Evolutionary conservation across 768 basidiomycete species (phyloP).

Genomic region (Lepiota venenata): DNA sequence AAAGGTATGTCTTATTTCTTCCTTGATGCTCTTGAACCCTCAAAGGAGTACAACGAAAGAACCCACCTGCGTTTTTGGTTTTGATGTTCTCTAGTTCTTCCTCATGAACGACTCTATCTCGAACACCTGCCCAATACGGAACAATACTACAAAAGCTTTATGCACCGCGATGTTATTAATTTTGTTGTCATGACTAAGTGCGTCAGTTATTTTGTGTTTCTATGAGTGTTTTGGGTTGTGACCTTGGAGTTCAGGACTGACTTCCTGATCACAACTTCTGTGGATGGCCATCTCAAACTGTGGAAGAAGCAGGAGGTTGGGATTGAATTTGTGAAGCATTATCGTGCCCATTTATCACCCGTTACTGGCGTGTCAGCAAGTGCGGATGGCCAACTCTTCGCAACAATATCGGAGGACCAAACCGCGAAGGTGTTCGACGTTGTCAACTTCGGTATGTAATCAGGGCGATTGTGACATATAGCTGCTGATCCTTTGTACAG

Average conservation of each 20-base stretch:
- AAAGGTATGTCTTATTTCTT: constrained; percentile 54
- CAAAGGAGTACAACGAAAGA: constrained; percentile 29
- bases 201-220: constrained; percentile 17
- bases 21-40: constrained; percentile 17
- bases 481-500: constrained; percentile 34
- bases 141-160: constrained; percentile 96
- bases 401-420: constrained; percentile 88
- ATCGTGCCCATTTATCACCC: constrained; percentile 84
- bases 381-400: constrained; percentile 89
- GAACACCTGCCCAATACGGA: constrained; percentile 90
- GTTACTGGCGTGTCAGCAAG: constrained; percentile 82
- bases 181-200: constrained; percentile 88
- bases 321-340: constrained; percentile 98
- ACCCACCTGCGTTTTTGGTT: constrained; percentile 15
- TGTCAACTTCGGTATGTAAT: constrained; percentile 85
- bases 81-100: constrained; percentile 58
- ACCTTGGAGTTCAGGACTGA: constrained; percentile 61
- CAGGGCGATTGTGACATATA: not conserved
- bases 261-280: constrained; percentile 90
- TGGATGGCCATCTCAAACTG: constrained; percentile 95
- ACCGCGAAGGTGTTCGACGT: constrained; percentile 97
- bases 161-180: constrained; percentile 93
- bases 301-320: constrained; percentile 98
- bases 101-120: constrained; percentile 89
- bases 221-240: not conserved